Evolutionary conservation across 352 stramenopile genomes (phyloP).

Genomic region (Globisporangium paroecandrum): DNA sequence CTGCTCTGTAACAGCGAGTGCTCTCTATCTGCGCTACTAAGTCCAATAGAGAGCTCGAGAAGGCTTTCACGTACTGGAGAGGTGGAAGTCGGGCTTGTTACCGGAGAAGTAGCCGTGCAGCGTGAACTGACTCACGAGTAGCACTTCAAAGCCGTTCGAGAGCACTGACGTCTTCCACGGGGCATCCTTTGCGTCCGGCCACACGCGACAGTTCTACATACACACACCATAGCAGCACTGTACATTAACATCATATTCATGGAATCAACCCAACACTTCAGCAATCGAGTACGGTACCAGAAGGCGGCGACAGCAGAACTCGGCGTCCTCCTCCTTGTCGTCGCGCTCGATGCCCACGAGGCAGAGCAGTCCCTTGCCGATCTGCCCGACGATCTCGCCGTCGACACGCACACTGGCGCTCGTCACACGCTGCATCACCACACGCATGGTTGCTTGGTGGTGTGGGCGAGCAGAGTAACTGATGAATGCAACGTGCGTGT

Average conservation of each 20-base stretch:
- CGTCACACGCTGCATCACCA: constrained; percentile 80
- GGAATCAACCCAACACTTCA: not conserved
- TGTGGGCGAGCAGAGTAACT: not conserved
- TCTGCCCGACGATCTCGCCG: constrained; percentile 66
- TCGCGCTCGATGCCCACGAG: constrained; percentile 73
- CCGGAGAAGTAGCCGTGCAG: constrained; percentile 74
- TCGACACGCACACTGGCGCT: constrained; percentile 79
- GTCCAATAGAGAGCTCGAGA: too few relatives aligned
- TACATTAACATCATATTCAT: not conserved
- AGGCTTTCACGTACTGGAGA: constrained; percentile 51
- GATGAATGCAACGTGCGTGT: not conserved
- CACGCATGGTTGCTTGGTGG: constrained; percentile 40
- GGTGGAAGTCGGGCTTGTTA: constrained; percentile 87
- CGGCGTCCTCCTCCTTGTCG: constrained; percentile 78
- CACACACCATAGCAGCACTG: not conserved
- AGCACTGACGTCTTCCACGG: constrained; percentile 69
- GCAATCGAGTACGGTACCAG: constrained; percentile 34
- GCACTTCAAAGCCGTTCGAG: constrained; percentile 63
- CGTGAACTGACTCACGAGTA: constrained; percentile 88
- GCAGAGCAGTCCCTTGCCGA: constrained; percentile 74
- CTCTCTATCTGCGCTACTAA: too few relatives aligned
- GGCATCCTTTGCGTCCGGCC: constrained; percentile 53
- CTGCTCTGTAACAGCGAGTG: too few relatives aligned
- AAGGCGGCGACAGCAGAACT: constrained; percentile 76
- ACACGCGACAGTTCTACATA: constrained; percentile 70